phyloP scores from a whole-genome alignment of 2,329 filamentous ascomycete species.

The Byssochlamys sp. region DNA sequence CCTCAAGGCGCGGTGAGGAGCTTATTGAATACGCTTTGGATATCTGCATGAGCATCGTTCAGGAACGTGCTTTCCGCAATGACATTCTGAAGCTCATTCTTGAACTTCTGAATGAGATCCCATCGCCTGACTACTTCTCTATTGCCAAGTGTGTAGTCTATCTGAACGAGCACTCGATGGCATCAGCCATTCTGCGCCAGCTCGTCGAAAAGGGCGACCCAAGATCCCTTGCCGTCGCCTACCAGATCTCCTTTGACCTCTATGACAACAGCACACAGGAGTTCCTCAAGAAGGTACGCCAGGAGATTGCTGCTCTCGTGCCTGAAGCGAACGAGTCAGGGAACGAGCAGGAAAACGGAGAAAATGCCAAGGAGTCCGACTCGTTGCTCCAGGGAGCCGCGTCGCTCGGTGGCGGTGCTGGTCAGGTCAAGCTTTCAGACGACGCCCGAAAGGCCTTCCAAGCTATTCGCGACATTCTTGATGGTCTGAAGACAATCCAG shows the following conservation, averaged over 20 bases:
- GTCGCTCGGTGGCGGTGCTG: conserved; percentile 34
- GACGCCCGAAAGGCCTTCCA: conserved; percentile 47
- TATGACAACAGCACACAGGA: conserved; percentile 98
- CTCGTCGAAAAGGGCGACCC: conserved; percentile 71
- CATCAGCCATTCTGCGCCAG: conserved; percentile 72
- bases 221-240: conserved; percentile 73
- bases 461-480: conserved; percentile 55
- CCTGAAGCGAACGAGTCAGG: conserved; percentile 31
- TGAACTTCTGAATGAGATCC: conserved; percentile 87
- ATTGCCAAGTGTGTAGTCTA: conserved; percentile 98
- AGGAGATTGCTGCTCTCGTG: conserved; percentile 56
- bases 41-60: conserved; percentile 95
- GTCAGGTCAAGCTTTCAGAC: conserved; percentile 31
- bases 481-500: conserved; percentile 86
- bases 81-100: conserved; percentile 83
- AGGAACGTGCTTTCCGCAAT: conserved; percentile 76
- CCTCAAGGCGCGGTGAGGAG: conserved; percentile 63
- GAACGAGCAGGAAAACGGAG: conserved; percentile 42
- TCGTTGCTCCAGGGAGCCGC: conserved; percentile 47
- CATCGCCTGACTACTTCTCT: conserved; percentile 89
- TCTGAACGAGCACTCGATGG: conserved; percentile 81
- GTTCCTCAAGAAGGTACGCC: conserved; percentile 81
- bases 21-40: conserved; percentile 92
- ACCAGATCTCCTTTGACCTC: conserved; percentile 94
- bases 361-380: conserved; percentile 48